A percentile compares a stretch with the other conserved stretches of the same genome.
These are phyloP conservation scores for Cubamyces lactineus DNA, from an alignment of 768 basidiomycete species.

Conservation along the genomic window DNA sequence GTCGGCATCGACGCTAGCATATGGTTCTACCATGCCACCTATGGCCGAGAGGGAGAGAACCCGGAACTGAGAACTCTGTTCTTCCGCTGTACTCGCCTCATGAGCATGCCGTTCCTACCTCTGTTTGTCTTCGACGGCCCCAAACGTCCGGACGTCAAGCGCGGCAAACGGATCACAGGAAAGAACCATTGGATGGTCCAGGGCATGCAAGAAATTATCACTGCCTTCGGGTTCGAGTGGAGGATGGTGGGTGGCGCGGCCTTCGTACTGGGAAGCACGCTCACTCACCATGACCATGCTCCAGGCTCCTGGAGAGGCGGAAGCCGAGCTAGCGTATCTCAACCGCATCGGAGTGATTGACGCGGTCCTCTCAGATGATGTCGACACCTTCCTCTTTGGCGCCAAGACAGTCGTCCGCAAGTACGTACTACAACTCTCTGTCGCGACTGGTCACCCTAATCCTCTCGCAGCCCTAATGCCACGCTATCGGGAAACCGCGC, in stretches of 20 bases:
- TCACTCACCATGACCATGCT: background rate
- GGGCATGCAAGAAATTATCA: constrained; percentile 78
- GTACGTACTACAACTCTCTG: constrained; percentile 41
- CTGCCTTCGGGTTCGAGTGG: constrained; percentile 83
- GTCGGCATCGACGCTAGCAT: constrained; percentile 86
- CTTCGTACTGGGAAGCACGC: constrained; percentile 36
- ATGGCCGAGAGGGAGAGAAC: constrained; percentile 81
- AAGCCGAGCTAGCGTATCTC: constrained; percentile 89
- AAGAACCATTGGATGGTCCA: constrained; percentile 66
- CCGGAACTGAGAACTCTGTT: constrained; percentile 83
- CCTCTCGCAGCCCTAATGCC: constrained; percentile 57
- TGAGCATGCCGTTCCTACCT: constrained; percentile 79
- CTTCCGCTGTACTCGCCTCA: constrained; percentile 81
- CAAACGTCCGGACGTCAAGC: constrained; percentile 78
- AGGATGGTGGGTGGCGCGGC: constrained; percentile 51
- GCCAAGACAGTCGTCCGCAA: constrained; percentile 84
- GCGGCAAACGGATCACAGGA: constrained; percentile 70
- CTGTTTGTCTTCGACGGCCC: constrained; percentile 94
- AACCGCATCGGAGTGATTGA: constrained; percentile 84
- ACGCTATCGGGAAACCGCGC: constrained; percentile 73
- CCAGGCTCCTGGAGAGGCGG: constrained; percentile 92
- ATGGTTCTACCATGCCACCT: constrained; percentile 81
- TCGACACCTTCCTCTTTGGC: constrained; percentile 91
- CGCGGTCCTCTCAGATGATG: constrained; percentile 89
- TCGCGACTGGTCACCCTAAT: background rate